Base-by-base conservation (phyloP, 208 protist species). In the Acanthamoeba triangularis region DNA sequence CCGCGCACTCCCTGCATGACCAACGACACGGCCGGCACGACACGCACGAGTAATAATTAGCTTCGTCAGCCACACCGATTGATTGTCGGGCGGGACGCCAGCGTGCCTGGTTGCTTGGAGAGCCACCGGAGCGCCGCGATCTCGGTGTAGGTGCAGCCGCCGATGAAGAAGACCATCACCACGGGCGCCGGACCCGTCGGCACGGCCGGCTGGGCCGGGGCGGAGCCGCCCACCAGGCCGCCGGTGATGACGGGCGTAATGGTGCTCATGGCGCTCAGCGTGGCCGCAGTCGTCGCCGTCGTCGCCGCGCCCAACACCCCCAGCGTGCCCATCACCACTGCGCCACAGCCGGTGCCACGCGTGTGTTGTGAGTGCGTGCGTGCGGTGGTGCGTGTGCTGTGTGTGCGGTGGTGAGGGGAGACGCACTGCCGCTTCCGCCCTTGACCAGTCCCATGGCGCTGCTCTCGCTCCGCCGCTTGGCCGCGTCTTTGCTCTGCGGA, bases 81-180 rank as follows among this genome's bases (percentile, higher is more conserved):
- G 44, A 2, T 47, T 41, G 37, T 41, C 37, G 3, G 18, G 28
- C 8, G n/a, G 35, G 13, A 54, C n/a, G 47, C 96, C 74, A 96
- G 11, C 54, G 30, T 69, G 41, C 94, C 90, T 49, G 54, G 56
- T 47, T 95, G 61, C 65, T 65, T 30, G 74, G 98, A 96, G 23
- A 99, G 85, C 93, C 98, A 98, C 74, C 99, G 97, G 35, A 99
- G 65, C 13, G 98, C 97, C 52, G 98, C 98, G 16, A 99, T 98
- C 95, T 99, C 99, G 0, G 98, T 97, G 74, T 97, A 98, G 7
- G 99, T 99, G 33, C 99, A 95, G 23, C 99, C 99, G 30, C 99
- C 99, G 82, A 99, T 97, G 76, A 99, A 98, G 96, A 99, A 98
- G 49, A 99, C 96, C 65, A 99, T 94, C 18, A 95, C 97, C 25